phyloP scores from a whole-genome alignment of 306 rosid genomes.

The Cercis canadensis region DNA sequence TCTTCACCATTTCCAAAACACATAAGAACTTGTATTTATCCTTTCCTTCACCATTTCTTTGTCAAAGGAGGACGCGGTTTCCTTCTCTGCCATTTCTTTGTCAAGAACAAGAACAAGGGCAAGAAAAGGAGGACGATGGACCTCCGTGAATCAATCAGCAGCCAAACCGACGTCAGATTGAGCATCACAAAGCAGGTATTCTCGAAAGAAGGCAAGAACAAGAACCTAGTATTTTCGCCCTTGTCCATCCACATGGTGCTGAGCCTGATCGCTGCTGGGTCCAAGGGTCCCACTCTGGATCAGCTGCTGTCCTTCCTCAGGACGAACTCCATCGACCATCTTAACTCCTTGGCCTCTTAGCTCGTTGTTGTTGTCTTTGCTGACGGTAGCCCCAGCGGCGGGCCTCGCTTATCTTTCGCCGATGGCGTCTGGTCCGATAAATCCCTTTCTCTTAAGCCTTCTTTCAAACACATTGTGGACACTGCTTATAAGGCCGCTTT shows the following conservation, averaged over 20 bases:
- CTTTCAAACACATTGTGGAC: conserved; percentile 67
- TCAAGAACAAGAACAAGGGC: too few relatives aligned
- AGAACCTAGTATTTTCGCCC: conserved; percentile 78
- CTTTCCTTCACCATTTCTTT: too few relatives aligned
- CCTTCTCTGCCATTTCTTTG: too few relatives aligned
- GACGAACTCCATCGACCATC: conserved; percentile 60
- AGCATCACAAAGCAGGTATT: conserved; percentile 57
- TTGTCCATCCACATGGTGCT: conserved; percentile 69
- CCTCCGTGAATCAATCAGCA: conserved; percentile 52
- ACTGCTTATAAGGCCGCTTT: conserved; percentile 58
- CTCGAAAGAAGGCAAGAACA: conserved; percentile 38
- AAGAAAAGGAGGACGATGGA: conserved; percentile 65
- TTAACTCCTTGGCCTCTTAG: conserved; percentile 69
- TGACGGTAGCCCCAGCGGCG: conserved; percentile 70
- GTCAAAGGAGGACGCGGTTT: too few relatives aligned
- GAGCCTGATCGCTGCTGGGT: conserved; percentile 73
- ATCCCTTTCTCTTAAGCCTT: conserved; percentile 61
- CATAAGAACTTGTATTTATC: too few relatives aligned
- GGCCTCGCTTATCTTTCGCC: conserved; percentile 70
- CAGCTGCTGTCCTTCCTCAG: conserved; percentile 82
- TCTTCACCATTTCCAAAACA: too few relatives aligned
- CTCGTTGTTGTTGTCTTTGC: conserved; percentile 56
- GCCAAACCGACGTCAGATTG: conserved; percentile 60
- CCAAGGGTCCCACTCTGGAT: conserved; percentile 66
- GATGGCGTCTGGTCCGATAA: conserved; percentile 72